These are phyloP conservation scores for Hyaloscypha finlandica DNA, from an alignment of 495 filamentous ascomycete species.

Conservation along the genomic window DNA sequence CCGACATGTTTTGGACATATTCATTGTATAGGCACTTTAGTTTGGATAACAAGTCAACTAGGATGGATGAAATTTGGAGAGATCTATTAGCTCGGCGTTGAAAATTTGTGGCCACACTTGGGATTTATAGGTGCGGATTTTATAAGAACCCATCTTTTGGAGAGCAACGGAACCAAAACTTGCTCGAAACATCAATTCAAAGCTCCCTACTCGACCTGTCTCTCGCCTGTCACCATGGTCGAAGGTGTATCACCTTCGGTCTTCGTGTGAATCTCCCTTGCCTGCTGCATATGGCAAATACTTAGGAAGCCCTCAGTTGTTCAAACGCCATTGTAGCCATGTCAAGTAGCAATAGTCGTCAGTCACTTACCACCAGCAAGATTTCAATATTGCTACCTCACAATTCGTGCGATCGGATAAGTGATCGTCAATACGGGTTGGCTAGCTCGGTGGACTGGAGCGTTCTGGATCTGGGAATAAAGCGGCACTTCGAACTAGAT, in stretches of 20 bases:
- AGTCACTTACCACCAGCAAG: neutral
- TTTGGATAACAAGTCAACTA: neutral
- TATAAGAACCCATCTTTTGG: neutral
- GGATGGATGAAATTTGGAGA: neutral
- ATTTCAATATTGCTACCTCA: neutral
- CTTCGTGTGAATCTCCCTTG: too few species aligned
- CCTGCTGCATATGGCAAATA: too few species aligned
- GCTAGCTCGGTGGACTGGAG: too few species aligned
- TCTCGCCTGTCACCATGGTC: too few species aligned
- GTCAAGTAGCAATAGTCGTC: too few species aligned
- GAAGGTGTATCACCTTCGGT: too few species aligned
- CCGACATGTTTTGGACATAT: neutral
- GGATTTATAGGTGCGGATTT: neutral
- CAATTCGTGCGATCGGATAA: neutral
- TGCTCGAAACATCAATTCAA: neutral
- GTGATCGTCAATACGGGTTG: neutral
- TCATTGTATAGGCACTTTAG: neutral
- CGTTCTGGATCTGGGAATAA: too few species aligned
- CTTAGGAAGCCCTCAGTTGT: too few species aligned
- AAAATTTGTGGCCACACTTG: neutral
- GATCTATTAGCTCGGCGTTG: constrained; percentile 5
- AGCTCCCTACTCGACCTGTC: neutral
- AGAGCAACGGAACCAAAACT: neutral
- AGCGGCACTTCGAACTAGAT: too few species aligned
- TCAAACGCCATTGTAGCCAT: too few species aligned